These are phyloP conservation scores for Plenodomus tracheiphilus DNA, from an alignment of 2,329 filamentous ascomycete species.

Conservation along the genomic window DNA sequence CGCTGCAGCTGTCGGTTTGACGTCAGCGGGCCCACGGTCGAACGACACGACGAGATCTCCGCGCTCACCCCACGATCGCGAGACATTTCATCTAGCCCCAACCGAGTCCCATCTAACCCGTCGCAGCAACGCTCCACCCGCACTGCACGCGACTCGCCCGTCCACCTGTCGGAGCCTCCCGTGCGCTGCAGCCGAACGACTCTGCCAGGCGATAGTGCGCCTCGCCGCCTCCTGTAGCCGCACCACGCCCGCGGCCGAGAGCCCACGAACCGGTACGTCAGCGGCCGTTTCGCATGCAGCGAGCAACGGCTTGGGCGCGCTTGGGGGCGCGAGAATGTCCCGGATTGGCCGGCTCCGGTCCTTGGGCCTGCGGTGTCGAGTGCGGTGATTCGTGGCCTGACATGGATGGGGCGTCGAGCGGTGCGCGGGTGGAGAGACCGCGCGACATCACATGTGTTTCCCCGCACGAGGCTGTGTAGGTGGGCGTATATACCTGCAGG, in stretches of 20 bases:
- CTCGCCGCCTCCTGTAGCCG: constrained; percentile 12
- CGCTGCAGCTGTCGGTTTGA: no score
- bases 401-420: constrained; percentile 3
- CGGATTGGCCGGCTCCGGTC: constrained; percentile 23
- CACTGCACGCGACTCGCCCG: constrained; percentile 9
- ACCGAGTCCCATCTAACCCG: constrained; percentile 21
- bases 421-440: constrained; percentile 30
- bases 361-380: constrained; percentile 14
- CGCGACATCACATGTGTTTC: constrained; percentile 31
- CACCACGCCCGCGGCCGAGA: constrained; percentile 41
- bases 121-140: background rate
- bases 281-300: constrained; percentile 11
- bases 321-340: constrained; percentile 30
- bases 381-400: constrained; percentile 42
- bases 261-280: constrained; percentile 21
- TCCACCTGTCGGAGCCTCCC: constrained; percentile 21
- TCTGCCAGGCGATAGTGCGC: constrained; percentile 12
- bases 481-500: constrained; percentile 25
- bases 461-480: constrained; percentile 21
- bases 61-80: constrained; percentile 25
- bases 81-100: constrained; percentile 15
- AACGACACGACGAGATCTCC: constrained; percentile 4
- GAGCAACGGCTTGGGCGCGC: constrained; percentile 20
- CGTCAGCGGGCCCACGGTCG: background rate
- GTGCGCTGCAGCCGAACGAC: constrained; percentile 16